Base-by-base conservation (phyloP, 805 yeast species). In the Candida michaelii region DNA sequence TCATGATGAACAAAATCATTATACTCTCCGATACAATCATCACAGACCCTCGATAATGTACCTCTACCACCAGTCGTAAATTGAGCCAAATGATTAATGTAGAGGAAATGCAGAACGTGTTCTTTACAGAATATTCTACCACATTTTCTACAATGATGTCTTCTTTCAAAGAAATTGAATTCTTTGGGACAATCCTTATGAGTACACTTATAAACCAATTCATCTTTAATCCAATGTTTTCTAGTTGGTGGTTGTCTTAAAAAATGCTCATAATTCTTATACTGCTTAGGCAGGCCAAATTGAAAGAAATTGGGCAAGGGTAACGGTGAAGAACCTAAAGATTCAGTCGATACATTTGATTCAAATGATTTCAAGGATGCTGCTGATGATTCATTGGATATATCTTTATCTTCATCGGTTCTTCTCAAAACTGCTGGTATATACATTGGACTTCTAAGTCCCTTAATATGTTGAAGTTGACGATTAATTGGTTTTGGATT, bases 101-200 rank as follows among this genome's bases (percentile, higher is more conserved):
- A 71, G 48, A 78, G 59, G 66, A 68, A 68, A 53, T 79, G 82
- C 6, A 75, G 66, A 3, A 82, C 73, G 60, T 87, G 90, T 46
- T 76, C 79, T 25, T 80, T 78, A 60, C 95, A 86, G 55, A 79
- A 86, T 15, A 86, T 77, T 30, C 85, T 88, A 27, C 95, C 95
- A 61, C 95, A 86, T 58, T 83, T 82, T 41, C 95, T 76, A 59
- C 95, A 86, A 66, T 86, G 95, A 57, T 86, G 95, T 49, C 82
- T 74, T 53, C 90, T 77, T 59, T 77, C 96, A 69, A 81, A 84
- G 53, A 82, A 82, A 27, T 89, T 83, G 65, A 91, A 90, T 13
- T 71, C 58, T 53, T 75, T 78, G 39, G 73, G 67, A 64, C 98
- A 91, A 18, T 44, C 6, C 4, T 56, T 48, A 17, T 75, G 73